Conservation (phyloP, 2,329 filamentous ascomycete genomes). For the Davidsoniella australis region DNA sequence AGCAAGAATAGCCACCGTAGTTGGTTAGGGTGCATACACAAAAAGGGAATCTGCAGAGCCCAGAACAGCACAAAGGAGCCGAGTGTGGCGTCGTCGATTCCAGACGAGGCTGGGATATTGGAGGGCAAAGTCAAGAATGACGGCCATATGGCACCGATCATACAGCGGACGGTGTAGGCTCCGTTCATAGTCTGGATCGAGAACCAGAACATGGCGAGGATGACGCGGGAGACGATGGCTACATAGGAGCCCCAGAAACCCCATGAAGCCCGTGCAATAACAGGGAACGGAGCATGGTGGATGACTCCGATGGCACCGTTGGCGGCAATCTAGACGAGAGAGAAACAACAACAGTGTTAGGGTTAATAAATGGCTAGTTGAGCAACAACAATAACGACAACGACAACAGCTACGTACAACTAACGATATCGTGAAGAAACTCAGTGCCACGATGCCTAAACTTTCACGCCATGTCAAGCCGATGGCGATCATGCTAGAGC, state of each 20-base stretch:
- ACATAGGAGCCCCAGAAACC: conserved; percentile 27
- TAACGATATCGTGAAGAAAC: conserved; percentile 30
- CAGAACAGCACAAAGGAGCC: conserved; percentile 30
- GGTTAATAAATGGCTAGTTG: too few relatives aligned
- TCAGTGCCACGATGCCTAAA: conserved; percentile 20
- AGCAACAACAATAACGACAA: too few relatives aligned
- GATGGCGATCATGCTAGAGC: conserved; percentile 18
- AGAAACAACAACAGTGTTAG: too few relatives aligned
- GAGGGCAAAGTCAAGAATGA: conserved; percentile 23
- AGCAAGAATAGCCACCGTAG: conserved; percentile 26
- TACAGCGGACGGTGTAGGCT: conserved; percentile 14
- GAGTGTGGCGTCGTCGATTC: conserved; percentile 21
- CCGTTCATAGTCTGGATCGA: conserved; percentile 20
- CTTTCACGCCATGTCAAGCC: conserved; percentile 19
- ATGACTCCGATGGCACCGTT: conserved; percentile 23
- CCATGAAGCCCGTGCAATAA: conserved; percentile 23
- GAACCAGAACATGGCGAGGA: conserved; percentile 20
- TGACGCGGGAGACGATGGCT: conserved; percentile 21
- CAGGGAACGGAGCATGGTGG: conserved; percentile 22
- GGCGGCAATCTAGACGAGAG: conserved; percentile 20
- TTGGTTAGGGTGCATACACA: conserved; percentile 27
- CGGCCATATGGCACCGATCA: conserved; percentile 26
- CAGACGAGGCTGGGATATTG: conserved; percentile 20
- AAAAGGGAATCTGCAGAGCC: conserved; percentile 26
- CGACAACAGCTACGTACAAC: conserved; percentile 20